These are phyloP conservation scores for Ananas comosus DNA, from an alignment of 176 grass and related monocot species.

Conservation along the genomic window DNA sequence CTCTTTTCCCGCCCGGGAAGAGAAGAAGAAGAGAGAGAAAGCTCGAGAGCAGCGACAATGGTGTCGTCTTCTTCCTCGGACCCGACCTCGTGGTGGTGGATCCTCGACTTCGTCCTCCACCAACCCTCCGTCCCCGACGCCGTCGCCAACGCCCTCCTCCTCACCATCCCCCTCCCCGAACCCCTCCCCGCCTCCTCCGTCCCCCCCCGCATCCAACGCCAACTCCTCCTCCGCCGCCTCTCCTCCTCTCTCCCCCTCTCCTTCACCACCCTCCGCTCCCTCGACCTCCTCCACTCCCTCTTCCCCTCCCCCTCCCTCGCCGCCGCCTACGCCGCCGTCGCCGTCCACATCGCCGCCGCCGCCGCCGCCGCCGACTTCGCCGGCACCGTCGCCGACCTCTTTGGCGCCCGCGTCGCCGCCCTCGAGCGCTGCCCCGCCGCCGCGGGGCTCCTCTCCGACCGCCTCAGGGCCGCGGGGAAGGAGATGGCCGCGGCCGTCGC, in stretches of 20 bases:
- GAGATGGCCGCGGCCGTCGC: conserved; percentile 36
- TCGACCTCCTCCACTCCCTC: conserved; percentile 42
- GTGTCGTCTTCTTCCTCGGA: background rate
- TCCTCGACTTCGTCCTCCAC: background rate
- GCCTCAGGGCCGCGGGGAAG: conserved; percentile 11
- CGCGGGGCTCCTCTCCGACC: conserved; percentile 30
- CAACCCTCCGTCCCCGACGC: background rate
- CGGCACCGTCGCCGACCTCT: conserved; percentile 18
- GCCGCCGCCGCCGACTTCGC: conserved; percentile 15
- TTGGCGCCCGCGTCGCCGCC: conserved; percentile 19
- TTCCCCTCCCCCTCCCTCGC: conserved; percentile 31
- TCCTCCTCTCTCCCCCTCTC: background rate
- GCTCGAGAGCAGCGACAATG: no score
- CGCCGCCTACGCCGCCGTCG: conserved; percentile 13
- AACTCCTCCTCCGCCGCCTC: background rate
- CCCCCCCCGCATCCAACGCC: background rate
- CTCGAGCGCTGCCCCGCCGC: conserved; percentile 10
- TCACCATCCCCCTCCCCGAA: background rate
- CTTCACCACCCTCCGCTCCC: background rate
- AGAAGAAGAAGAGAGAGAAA: no score
- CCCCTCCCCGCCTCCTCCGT: background rate
- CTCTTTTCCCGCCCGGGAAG: no score
- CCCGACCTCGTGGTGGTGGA: background rate
- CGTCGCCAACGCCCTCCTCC: background rate
- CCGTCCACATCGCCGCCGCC: background rate